phyloP scores from a whole-genome alignment of 2,329 filamentous ascomycete genomes.

The Penicillium expansum region DNA sequence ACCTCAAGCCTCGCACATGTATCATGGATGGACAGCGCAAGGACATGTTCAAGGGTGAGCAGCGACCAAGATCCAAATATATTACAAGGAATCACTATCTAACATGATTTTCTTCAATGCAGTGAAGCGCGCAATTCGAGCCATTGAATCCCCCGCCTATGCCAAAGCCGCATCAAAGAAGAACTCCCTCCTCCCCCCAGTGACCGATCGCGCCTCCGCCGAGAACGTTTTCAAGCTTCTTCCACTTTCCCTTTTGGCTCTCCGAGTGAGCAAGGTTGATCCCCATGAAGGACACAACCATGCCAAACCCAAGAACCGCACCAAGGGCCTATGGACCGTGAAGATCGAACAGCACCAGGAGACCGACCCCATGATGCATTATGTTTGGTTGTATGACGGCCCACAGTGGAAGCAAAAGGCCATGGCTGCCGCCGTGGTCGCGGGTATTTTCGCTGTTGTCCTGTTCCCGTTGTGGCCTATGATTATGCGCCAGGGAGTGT shows the following conservation, averaged over 20 bases:
- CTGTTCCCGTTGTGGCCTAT: constrained; percentile 97
- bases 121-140: constrained; percentile 96
- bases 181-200: constrained; percentile 82
- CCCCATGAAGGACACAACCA: constrained; percentile 73
- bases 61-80: not conserved
- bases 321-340: constrained; percentile 96
- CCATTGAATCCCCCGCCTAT: constrained; percentile 84
- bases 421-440: constrained; percentile 78
- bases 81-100: not conserved
- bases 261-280: constrained; percentile 82
- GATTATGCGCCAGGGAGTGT: constrained; percentile 85
- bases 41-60: constrained; percentile 89
- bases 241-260: constrained; percentile 87
- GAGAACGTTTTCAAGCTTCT: constrained; percentile 95
- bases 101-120: not conserved
- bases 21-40: constrained; percentile 95
- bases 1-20: constrained; percentile 84
- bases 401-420: constrained; percentile 91
- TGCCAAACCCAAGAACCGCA: constrained; percentile 67
- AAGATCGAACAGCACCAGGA: constrained; percentile 96
- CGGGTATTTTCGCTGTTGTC: constrained; percentile 81
- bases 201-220: constrained; percentile 82
- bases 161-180: constrained; percentile 78
- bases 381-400: constrained; percentile 94
- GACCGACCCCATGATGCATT: constrained; percentile 66